Base-by-base conservation (phyloP, 2,329 filamentous ascomycete genomes). In the Furcasterigmium sp. region DNA sequence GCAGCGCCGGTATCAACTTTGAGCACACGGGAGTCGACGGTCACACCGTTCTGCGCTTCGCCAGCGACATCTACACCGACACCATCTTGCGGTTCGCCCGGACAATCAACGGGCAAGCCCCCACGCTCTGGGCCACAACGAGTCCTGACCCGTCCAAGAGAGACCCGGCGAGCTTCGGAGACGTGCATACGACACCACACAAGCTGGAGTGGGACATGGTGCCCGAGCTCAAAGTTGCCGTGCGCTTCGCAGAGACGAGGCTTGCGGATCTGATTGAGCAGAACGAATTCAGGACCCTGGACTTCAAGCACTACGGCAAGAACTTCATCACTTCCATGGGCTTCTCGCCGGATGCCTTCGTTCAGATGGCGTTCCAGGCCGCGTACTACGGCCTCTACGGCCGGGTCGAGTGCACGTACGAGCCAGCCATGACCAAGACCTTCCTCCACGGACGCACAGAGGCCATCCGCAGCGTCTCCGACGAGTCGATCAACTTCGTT, bases 361-460 rank as follows among this genome's bases (percentile, higher is more conserved):
- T 98, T 17, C 93, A 98, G 64, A 97, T 98, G 91, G 93, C 93
- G 0, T 96, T 96, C 69, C 93, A 98, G 63, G 91, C 91, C 5
- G 91, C 93, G 1, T 97, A 98, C 70, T 98, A 96, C 57, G 93
- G 93, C 2, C 76, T 98, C 8, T 98, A 97, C 55, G 93, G 93
- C 3, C 82, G 89, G 5, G 81, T 95, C 2, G 93, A 97, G 63
- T 95, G 89, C 59, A 93, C 91, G 0, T 98, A 98, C 61, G 93
- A 98, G 64, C 93, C 93, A 8, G 91, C 93, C 34, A 97, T 98
- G 93, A 98, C 93, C 41, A 98, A 98, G 64, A 73, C 85, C 46
- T 98, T 81, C 67, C 80, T 94, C 47, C 93, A 97, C 60, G 93
- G 93, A 10, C 85, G 93, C 37, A 98, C 93, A 0, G 93, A 98